Evolutionary conservation across 176 grass and related monocot species (phyloP), one percentile per base, ranked within the genome.

Genomic region (Alopecurus myosuroides): DNA sequence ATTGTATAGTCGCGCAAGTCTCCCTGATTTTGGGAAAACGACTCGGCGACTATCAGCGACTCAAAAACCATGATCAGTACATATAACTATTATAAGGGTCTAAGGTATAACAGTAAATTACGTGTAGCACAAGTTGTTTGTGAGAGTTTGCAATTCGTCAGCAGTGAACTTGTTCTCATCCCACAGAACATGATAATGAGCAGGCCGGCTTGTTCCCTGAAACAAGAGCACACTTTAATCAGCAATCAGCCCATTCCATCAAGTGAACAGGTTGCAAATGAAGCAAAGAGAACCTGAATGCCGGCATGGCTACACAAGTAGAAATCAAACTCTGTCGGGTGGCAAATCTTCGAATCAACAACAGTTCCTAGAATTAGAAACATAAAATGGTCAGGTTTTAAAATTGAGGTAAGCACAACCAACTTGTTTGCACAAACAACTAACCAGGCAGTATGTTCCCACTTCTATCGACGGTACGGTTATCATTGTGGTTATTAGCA

Each of bases 281-380:
- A 71, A 11, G 36, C 1, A 60, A 51, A 77, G 57, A 0, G 11
- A 71, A 99, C 97, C 91, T 99, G 92, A 79, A 99, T 99, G 52
- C 97, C 97, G 28, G 97, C 94, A 92, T 99, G 97, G 67, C 97
- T 99, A 71, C 93, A 94, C 35, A 99, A 80, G 84, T 94, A 99
- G 81, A 99, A 99, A 85, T 99, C 94, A 45, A 99, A 99, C 60
- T 99, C 97, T 5, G 97, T 99, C 22, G 97, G 97, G 92, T 99
- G 97, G 46, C 97, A 99, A 65, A 99, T 99, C 85, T 92, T 97
- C 2, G 94, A 94, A 84, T 97, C 94, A 63, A 99, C 97, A 7
- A 99, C 92, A 2, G 92, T 99, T 11, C 94, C 97, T 99, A 72
- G 19, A 82, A 76, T 62, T 25, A 65, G 36, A 64, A 46, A 26